phyloP scores from a whole-genome alignment of 495 filamentous ascomycete species.

The Aspergillus panamensis region DNA sequence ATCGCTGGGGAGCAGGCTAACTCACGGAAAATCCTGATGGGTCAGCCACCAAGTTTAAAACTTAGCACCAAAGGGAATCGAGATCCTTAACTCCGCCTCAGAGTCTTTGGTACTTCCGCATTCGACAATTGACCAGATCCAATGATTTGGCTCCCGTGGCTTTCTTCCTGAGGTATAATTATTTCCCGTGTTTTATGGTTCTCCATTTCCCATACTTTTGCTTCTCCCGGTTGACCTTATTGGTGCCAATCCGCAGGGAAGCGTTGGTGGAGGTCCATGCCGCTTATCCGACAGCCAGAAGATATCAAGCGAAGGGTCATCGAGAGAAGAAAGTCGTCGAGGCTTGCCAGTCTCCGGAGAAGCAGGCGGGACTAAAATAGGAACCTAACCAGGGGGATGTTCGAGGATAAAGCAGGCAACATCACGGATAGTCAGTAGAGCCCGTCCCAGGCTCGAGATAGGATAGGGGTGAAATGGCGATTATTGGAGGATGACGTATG shows the following conservation, averaged over 20 bases:
- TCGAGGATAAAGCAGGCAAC: too few relatives aligned
- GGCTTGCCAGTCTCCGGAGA: too few relatives aligned
- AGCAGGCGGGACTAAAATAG: too few relatives aligned
- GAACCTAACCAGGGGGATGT: too few relatives aligned
- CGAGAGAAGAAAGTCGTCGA: too few relatives aligned
- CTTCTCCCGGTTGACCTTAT: not conserved
- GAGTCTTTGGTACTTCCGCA: not conserved
- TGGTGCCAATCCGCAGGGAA: too few relatives aligned
- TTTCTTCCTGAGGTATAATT: too few relatives aligned
- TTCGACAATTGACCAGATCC: not conserved
- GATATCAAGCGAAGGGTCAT: too few relatives aligned
- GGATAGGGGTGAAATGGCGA: not conserved
- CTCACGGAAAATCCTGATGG: not conserved
- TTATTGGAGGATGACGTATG: conserved; percentile 1
- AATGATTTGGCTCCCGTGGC: not conserved
- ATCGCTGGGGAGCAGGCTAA: not conserved
- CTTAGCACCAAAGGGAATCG: not conserved
- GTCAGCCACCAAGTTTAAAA: not conserved
- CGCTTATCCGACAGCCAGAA: too few relatives aligned
- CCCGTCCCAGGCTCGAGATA: not conserved
- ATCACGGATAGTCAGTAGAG: too few relatives aligned
- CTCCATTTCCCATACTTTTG: not conserved
- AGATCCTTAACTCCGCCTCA: not conserved
- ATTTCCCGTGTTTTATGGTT: not conserved
- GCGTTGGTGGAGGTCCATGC: too few relatives aligned